Evolutionary conservation across 176 grass and related monocot species (phyloP).

Genomic region (Typha latifolia): DNA sequence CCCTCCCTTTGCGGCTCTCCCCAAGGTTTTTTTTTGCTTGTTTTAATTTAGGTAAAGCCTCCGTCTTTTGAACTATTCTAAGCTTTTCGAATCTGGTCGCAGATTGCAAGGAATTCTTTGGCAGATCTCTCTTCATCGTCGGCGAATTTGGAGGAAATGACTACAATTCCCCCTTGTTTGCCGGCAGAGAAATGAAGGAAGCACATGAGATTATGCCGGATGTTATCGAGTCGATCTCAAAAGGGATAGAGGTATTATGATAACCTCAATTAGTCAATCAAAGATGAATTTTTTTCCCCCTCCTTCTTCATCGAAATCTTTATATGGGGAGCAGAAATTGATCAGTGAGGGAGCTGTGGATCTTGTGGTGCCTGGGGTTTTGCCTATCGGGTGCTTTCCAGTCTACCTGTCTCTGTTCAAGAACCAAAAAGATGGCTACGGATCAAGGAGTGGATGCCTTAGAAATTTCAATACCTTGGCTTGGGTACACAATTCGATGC

Average conservation of each 20-base stretch:
- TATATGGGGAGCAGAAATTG: slow-evolving; percentile 36
- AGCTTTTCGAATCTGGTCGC: background rate
- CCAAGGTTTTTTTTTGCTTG: slow-evolving; percentile 21
- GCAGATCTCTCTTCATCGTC: slow-evolving; percentile 77
- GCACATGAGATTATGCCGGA: slow-evolving; percentile 41
- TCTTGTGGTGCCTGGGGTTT: slow-evolving; percentile 72
- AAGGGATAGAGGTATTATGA: slow-evolving; percentile 51
- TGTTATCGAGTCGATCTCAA: slow-evolving; percentile 51
- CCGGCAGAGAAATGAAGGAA: slow-evolving; percentile 48
- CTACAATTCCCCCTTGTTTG: slow-evolving; percentile 77
- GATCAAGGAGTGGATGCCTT: slow-evolving; percentile 45
- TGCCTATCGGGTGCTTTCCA: slow-evolving; percentile 77
- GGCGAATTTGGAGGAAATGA: slow-evolving; percentile 95
- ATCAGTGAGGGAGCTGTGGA: slow-evolving; percentile 69
- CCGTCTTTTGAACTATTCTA: background rate
- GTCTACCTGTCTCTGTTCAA: slow-evolving; percentile 67
- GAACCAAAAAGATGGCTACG: slow-evolving; percentile 34
- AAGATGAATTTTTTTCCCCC: too few species aligned
- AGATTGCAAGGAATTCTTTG: slow-evolving; percentile 55
- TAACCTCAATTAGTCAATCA: too few species aligned
- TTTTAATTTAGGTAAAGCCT: background rate
- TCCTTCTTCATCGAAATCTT: background rate
- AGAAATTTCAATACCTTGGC: slow-evolving; percentile 62
- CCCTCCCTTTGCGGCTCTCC: slow-evolving; percentile 54
- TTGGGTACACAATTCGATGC: slow-evolving; percentile 61